Conservation (phyloP, 169 alveolate species). For the Cryptosporidium tyzzeri region DNA sequence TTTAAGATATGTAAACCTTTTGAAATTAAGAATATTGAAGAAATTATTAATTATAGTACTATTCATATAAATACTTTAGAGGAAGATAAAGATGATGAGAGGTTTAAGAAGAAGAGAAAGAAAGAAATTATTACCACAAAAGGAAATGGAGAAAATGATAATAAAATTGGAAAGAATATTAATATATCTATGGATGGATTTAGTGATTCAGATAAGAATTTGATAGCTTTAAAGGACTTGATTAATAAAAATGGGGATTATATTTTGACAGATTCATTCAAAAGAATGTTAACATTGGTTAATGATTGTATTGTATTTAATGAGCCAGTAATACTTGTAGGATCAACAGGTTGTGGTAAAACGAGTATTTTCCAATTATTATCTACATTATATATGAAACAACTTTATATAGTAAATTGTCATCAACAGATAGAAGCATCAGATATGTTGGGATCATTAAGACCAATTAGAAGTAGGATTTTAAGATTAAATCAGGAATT, state of each 20-base stretch:
- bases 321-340: conserved; percentile 98
- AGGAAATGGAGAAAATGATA: background rate
- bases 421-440: conserved; percentile 97
- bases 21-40: conserved; percentile 23
- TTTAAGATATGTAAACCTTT: conserved; percentile 76
- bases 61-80: background rate
- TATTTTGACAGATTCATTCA: conserved; percentile 73
- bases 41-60: conserved; percentile 25
- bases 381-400: conserved; percentile 83
- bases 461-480: conserved; percentile 86
- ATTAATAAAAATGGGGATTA: background rate
- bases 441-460: conserved; percentile 95
- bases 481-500: conserved; percentile 39
- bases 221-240: background rate
- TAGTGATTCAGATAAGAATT: background rate
- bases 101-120: background rate
- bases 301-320: conserved; percentile 91
- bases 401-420: conserved; percentile 91
- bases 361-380: conserved; percentile 94
- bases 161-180: no score
- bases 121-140: background rate
- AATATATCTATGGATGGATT: background rate
- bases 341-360: conserved; percentile 99
- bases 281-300: conserved; percentile 90
- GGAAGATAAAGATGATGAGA: background rate